Evolutionary conservation across 768 basidiomycete species (phyloP), one percentile per base, ranked within the genome.

Genomic region (Porpolomopsis calyptriformis): DNA sequence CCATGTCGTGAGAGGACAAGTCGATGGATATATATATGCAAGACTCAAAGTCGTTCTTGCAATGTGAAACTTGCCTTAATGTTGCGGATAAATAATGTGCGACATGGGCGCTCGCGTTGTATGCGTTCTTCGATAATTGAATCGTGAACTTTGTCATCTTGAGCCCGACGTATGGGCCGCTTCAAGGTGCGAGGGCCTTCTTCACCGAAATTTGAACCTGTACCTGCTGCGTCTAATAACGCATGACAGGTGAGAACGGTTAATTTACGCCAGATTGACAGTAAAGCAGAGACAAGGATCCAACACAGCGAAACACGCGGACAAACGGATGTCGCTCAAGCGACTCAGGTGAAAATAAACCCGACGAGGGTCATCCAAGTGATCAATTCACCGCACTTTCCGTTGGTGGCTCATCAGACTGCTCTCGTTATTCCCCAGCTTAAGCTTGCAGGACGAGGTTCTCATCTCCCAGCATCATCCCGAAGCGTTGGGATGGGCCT

Each of bases 41-140:
- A 23, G 33, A 45, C 41, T 18, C 14, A 18, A 29, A 37, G 27
- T 34, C 35, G 40, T 39, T 14, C 11, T 42, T 43, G 20, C 40
- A 45, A 50, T 41, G 42, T 41, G 46, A 44, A 48, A 72, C 89
- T 83, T 67, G 87, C 94, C 82, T 92, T 96, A 58, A 99, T 89
- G 61, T 99, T 99, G 55, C 96, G 81, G 53, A 98, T 92, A 60
- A 99, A 99, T 26, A 99, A 68, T 2, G 92, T 97, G 44, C 96
- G 78, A 64, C 96, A 97, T 1, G 91, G 91, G 54, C 91, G 74
- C 70, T 99, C 94, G 52, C 86, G 80, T 61, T 89, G 82, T 54
- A 92, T 86, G 51, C 94, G 82, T 61, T 93, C 87, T 73, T 91
- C 89, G 68, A 94, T 92, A 52, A 91, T 82, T 31, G 85, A 84